Base-by-base conservation (phyloP, 2,329 filamentous ascomycete genomes). In the Triangularia setosa region DNA sequence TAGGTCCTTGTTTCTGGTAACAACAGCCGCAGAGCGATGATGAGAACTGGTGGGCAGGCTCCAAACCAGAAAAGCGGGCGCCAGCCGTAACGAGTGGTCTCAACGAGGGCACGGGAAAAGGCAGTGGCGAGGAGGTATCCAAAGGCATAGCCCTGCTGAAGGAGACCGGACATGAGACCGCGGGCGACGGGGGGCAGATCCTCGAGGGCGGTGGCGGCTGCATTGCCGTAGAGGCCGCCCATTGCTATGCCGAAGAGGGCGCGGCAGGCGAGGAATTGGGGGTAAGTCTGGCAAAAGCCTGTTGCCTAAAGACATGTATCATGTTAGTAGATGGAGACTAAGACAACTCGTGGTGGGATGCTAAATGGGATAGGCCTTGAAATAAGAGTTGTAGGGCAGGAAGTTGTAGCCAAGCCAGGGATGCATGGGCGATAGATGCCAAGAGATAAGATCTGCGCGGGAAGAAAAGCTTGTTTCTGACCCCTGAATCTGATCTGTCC, bases 41-140 rank as follows among this genome's bases (percentile, higher is more conserved):
- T 89, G 30, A 96, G 75, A 1, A 93, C 83, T 0, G 93, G 93
- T 0, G 91, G 91, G 40, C 88, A 85, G 5, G 92, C 91, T 12
- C 89, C 92, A 75, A 96, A 96, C 92, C 93, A 97, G 80, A 88
- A 96, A 0, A 96, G 80, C 0, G 92, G 91, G 7, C 93, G 83
- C 93, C 93, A 97, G 60, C 84, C 87, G 73, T 96, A 89, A 0
- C 86, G 75, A 0, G 92, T 94, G 0, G 92, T 95, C 75, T 90
- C 79, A 58, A 93, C 86, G 6, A 95, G 83, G 4, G 82, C 91
- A 7, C 87, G 80, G 11, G 85, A 77, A 69, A 90, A 87, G 14
- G 84, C 84, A 0, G 83, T 77, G 1, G 81, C 81, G 11, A 86
- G 77, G 1, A 90, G 81, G 73, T 93, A 93, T 12, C 90, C 83